These are phyloP conservation scores for Elsinoe batatas DNA, from an alignment of 2,329 filamentous ascomycete genomes.

Conservation along the genomic window DNA sequence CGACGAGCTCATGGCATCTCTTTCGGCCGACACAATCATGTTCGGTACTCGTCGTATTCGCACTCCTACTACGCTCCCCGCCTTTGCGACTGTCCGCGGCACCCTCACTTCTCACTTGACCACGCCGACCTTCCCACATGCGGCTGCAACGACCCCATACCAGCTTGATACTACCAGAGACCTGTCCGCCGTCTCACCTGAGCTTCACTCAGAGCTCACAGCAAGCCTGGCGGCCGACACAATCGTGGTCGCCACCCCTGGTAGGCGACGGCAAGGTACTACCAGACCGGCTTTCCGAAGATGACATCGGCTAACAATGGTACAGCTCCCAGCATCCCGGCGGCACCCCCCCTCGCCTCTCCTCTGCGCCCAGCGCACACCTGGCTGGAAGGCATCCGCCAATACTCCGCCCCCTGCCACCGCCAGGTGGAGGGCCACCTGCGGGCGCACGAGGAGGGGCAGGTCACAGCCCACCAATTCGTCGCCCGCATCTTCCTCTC, in stretches of 20 bases:
- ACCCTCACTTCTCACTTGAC: neutral
- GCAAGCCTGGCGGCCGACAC: neutral
- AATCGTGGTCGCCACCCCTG: neutral
- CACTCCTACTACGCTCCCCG: too few species aligned
- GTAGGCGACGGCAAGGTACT: neutral
- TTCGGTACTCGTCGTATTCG: too few species aligned
- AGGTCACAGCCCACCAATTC: neutral
- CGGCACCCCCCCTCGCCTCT: neutral
- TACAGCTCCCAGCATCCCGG: neutral
- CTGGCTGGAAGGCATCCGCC: neutral
- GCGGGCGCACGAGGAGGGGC: neutral
- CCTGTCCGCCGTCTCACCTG: too few species aligned
- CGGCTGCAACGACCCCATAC: neutral
- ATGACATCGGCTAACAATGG: neutral
- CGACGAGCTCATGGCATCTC: neutral
- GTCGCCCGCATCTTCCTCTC: neutral
- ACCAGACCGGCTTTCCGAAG: neutral
- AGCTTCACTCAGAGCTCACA: neutral
- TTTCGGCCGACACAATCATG: neutral
- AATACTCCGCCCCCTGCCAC: neutral
- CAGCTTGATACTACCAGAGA: neutral
- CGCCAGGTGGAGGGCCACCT: neutral
- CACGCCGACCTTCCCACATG: neutral
- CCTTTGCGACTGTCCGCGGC: too few species aligned
- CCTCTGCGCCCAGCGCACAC: neutral